phyloP scores from a whole-genome alignment of 495 filamentous ascomycete species.

The Hypoxylon cercidicola region DNA sequence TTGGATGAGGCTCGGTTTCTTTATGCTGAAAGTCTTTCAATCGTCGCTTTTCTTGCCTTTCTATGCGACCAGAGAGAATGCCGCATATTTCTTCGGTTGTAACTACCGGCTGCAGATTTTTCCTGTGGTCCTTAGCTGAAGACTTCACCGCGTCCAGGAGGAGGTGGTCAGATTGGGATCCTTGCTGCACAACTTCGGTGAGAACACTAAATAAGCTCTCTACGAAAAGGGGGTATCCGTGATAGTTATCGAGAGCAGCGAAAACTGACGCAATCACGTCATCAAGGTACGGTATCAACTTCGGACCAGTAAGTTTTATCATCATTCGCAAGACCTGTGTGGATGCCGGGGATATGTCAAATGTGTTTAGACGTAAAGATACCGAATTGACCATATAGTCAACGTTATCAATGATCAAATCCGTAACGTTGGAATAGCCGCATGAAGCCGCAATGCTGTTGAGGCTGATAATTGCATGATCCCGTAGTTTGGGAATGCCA shows the following conservation, averaged over 20 bases:
- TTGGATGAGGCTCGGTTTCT: slow-evolving; percentile 43
- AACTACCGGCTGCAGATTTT: slow-evolving; percentile 34
- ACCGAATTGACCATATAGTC: slow-evolving; percentile 98
- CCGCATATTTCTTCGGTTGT: slow-evolving; percentile 46
- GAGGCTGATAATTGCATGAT: slow-evolving; percentile 85
- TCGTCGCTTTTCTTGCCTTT: slow-evolving; percentile 48
- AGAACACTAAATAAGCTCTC: slow-evolving; percentile 87
- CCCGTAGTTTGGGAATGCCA: slow-evolving; percentile 70
- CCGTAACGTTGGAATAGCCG: slow-evolving; percentile 76
- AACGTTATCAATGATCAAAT: slow-evolving; percentile 88
- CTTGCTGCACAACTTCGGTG: slow-evolving; percentile 82
- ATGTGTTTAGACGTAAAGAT: slow-evolving; percentile 85
- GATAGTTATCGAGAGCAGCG: slow-evolving; percentile 87
- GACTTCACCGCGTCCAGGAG: slow-evolving; percentile 48
- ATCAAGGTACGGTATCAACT: slow-evolving; percentile 86
- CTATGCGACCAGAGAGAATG: slow-evolving; percentile 48
- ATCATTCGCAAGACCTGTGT: slow-evolving; percentile 95
- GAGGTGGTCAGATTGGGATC: slow-evolving; percentile 71
- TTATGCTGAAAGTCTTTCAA: slow-evolving; percentile 49
- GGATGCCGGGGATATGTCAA: slow-evolving; percentile 90
- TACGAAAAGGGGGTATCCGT: slow-evolving; percentile 89
- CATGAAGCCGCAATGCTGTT: slow-evolving; percentile 81
- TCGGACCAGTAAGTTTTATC: slow-evolving; percentile 84
- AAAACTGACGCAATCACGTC: slow-evolving; percentile 92
- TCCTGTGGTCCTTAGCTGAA: slow-evolving; percentile 51